A percentile compares a stretch with the other conserved stretches of the same genome.
Evolutionary conservation across 495 filamentous ascomycete genomes (phyloP).

Genomic region (Aspergillus indologenus): DNA sequence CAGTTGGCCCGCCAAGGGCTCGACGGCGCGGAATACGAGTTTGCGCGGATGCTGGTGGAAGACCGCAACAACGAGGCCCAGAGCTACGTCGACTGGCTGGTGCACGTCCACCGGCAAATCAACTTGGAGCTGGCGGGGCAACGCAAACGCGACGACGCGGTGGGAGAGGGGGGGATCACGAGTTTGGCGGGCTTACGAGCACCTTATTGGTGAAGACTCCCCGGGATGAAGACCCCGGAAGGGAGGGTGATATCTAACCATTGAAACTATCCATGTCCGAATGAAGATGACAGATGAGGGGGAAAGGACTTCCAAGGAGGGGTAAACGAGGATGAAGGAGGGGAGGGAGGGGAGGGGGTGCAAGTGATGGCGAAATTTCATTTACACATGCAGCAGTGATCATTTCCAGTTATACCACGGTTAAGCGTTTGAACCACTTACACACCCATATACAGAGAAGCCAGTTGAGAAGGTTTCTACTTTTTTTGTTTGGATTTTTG

Average conservation of each 20-base stretch:
- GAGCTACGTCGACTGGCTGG: conserved; percentile 97
- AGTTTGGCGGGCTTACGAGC: conserved; percentile 67
- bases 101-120: conserved; percentile 88
- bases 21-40: conserved; percentile 95
- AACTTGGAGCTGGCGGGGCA: conserved; percentile 83
- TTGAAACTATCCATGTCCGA: background rate
- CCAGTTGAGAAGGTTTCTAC: background rate
- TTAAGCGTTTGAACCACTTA: conserved; percentile 4
- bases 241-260: background rate
- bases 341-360: background rate
- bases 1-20: conserved; percentile 91
- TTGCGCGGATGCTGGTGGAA: conserved; percentile 84
- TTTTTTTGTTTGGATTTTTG: background rate
- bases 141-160: conserved; percentile 67
- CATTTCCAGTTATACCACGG: conserved; percentile 8
- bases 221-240: too few relatives aligned
- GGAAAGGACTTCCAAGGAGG: background rate
- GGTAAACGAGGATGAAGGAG: background rate
- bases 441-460: background rate
- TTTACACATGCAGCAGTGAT: background rate
- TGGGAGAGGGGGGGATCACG: conserved; percentile 51
- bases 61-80: conserved; percentile 97
- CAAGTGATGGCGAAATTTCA: background rate
- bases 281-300: background rate
- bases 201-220: conserved; percentile 63